Evolutionary conservation across 495 filamentous ascomycete species (phyloP).

Genomic region (Talaromyces stipitatus): DNA sequence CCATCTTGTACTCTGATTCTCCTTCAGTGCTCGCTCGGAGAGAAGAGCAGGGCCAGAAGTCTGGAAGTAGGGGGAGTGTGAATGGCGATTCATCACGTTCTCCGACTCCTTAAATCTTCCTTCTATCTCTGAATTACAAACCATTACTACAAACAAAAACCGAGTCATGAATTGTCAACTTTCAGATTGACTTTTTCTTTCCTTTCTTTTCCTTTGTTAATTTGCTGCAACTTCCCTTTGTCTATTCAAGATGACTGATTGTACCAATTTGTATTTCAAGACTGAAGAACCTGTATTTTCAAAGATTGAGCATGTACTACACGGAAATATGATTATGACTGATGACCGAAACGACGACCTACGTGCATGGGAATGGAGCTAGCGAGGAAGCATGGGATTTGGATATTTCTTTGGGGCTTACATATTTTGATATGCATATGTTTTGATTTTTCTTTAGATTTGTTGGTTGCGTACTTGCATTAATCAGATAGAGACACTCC

Average conservation of each 20-base stretch:
- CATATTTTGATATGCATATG: too few relatives aligned
- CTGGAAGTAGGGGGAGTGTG: neutral
- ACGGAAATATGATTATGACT: neutral
- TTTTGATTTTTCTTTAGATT: neutral
- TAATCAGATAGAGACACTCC: neutral
- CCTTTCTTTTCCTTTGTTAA: neutral
- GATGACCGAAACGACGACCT: neutral
- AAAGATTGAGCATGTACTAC: neutral
- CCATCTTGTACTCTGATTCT: conserved; percentile 48
- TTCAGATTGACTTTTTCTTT: neutral
- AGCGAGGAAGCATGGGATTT: neutral
- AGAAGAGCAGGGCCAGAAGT: conserved; percentile 38
- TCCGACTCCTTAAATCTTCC: neutral
- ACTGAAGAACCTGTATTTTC: neutral
- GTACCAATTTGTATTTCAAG: neutral
- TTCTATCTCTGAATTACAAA: neutral
- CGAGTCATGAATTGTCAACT: neutral
- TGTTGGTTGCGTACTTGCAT: neutral
- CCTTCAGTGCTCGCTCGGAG: conserved; percentile 41
- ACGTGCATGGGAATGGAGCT: neutral
- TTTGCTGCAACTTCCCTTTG: neutral
- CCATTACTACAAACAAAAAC: neutral
- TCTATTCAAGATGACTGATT: neutral
- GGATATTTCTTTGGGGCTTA: neutral
- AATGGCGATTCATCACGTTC: neutral